These are phyloP conservation scores for Serendipita sp. DNA, from an alignment of 768 basidiomycete genomes.

Conservation along the genomic window DNA sequence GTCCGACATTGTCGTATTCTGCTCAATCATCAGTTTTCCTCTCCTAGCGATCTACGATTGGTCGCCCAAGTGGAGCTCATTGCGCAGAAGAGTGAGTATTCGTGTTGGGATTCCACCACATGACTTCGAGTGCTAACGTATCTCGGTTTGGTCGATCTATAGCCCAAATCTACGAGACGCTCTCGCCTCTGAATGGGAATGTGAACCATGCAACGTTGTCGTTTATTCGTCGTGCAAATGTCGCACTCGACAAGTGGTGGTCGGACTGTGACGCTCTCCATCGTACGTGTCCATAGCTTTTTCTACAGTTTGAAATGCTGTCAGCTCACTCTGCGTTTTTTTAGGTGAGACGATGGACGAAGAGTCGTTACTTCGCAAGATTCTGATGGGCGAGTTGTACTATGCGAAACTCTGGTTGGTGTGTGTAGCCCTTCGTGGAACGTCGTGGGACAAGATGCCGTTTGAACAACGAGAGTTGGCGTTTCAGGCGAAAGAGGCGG, in stretches of 20 bases:
- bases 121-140: no score
- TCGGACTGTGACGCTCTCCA: constrained; percentile 75
- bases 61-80: constrained; percentile 85
- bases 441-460: constrained; percentile 91
- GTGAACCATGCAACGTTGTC: constrained; percentile 72
- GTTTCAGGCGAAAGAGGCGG: constrained; percentile 89
- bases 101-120: no score
- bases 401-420: constrained; percentile 93
- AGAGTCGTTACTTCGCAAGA: constrained; percentile 68
- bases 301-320: no score
- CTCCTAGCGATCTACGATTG: constrained; percentile 77
- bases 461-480: constrained; percentile 89
- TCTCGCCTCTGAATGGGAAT: constrained; percentile 71
- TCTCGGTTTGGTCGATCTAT: no score
- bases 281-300: constrained; percentile 34
- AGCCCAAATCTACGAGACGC: constrained; percentile 90
- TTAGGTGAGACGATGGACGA: constrained; percentile 68
- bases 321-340: neutral
- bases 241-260: constrained; percentile 86
- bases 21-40: constrained; percentile 74
- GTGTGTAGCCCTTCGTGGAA: constrained; percentile 80
- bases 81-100: constrained; percentile 67
- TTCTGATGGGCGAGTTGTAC: constrained; percentile 74
- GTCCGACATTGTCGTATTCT: constrained; percentile 72
- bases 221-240: constrained; percentile 73